Percentiles rank a stretch among this genome's conserved stretches.
phyloP scores from a whole-genome alignment of 1,284 basidiomycete species.

The Meripilus lineatus region DNA sequence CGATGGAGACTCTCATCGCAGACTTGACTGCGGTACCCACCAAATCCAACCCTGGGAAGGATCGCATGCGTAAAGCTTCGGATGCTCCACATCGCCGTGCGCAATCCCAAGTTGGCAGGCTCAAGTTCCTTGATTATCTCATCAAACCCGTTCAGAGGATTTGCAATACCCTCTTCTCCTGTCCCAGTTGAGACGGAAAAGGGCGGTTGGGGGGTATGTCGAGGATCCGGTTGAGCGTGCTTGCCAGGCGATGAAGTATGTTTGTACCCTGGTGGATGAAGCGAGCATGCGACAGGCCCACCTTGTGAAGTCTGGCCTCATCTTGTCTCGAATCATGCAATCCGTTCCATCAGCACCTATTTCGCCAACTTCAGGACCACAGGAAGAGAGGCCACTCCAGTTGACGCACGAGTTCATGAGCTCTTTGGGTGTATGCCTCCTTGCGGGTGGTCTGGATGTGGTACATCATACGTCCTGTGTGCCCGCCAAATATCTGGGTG shows the following conservation, averaged over 20 bases:
- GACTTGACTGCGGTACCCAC: not conserved
- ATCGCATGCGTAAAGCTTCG: conserved; percentile 12
- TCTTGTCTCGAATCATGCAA: conserved; percentile 56
- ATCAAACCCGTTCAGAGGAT: conserved; percentile 89
- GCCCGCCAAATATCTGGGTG: conserved; percentile 69
- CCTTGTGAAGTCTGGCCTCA: conserved; percentile 58
- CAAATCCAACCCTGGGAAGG: conserved; percentile 9
- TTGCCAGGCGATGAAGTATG: conserved; percentile 57
- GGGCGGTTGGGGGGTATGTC: conserved; percentile 9
- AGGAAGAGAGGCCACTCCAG: conserved; percentile 11
- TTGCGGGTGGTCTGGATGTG: conserved; percentile 82
- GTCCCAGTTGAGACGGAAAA: conserved; percentile 53
- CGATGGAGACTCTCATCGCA: no score
- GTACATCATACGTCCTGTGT: conserved; percentile 52
- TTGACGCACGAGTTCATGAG: conserved; percentile 54
- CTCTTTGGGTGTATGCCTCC: conserved; percentile 67
- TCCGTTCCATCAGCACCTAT: conserved; percentile 10
- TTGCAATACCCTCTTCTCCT: conserved; percentile 84
- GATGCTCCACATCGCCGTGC: conserved; percentile 6
- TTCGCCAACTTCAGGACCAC: conserved; percentile 5
- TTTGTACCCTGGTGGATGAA: conserved; percentile 47
- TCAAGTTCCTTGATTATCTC: conserved; percentile 76
- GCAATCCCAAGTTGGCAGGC: conserved; percentile 29
- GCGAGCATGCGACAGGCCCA: conserved; percentile 51
- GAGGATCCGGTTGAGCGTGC: conserved; percentile 37